Base-by-base conservation (phyloP, 768 basidiomycete species). In the Russula foetens region DNA sequence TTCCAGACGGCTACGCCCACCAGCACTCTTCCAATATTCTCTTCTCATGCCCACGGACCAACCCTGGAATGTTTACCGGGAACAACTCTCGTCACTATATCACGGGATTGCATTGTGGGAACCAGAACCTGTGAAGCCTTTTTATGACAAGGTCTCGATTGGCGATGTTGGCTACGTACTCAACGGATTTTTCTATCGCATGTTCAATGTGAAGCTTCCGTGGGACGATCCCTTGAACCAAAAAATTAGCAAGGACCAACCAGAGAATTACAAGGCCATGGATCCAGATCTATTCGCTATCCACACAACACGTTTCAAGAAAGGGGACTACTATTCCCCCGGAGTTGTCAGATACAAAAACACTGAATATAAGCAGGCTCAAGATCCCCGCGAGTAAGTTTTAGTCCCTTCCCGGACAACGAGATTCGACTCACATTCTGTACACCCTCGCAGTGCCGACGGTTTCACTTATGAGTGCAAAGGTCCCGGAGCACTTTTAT, bases 161-260 rank as follows among this genome's bases (percentile, higher is more conserved):
- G 67, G 63, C 3, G 66, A 67, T 38, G 67, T 67, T 35, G 67
- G 67, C 5, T 67, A 54, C 31, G 41, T 64, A 12, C 11, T 35
- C 4, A 28, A 61, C 2, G 67, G 66, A 3, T 29, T 39, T 14
- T 67, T 67, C 31, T 11, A 49, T 52, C 58, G 62, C 41, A 56
- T 67, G 31, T 64, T 67, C 53, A 67, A 65, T 12, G 54, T 35
- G 19, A 46, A 51, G 3, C 39, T 41, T 23, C 47, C 56, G 1
- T 49, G 38, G 49, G 43, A 41, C 21, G 3, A 59, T 33, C 29
- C 43, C 15, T 59, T n/a, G 8, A 45, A 59, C 26, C 1, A 2
- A 17, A 35, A 1, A n/a, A 3, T 49, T 39, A 24, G n/a, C n/a
- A n/a, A n/a, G n/a, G n/a, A n/a, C 7, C 8, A 15, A 19, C 46